Evolutionary conservation across 768 basidiomycete species (phyloP).

Genomic region (Hygrophoropsis aurantiaca): DNA sequence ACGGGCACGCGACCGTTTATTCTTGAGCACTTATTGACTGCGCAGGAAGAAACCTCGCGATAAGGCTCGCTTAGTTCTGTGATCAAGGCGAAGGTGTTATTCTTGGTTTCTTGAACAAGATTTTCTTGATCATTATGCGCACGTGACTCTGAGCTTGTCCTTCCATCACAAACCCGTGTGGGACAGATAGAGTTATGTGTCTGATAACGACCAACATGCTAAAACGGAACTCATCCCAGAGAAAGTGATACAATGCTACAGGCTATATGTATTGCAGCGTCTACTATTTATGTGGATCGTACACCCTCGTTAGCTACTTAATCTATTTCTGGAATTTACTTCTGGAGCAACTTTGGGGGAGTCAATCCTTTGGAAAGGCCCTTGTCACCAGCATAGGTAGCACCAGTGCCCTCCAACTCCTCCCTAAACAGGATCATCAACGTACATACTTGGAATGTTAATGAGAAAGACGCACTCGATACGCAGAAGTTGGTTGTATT

Average conservation of each 20-base stretch:
- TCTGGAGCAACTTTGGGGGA: conserved; percentile 72
- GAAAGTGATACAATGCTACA: not conserved
- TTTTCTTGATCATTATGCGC: too few relatives aligned
- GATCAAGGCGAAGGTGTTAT: too few relatives aligned
- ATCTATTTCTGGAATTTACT: conserved; percentile 35
- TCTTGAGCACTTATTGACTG: too few relatives aligned
- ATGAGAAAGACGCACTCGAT: conserved; percentile 65
- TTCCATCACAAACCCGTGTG: too few relatives aligned
- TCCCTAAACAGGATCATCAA: conserved; percentile 46
- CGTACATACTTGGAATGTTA: conserved; percentile 10
- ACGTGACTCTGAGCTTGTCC: too few relatives aligned
- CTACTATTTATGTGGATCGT: conserved; percentile 22
- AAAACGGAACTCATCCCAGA: not conserved
- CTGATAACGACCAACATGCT: too few relatives aligned
- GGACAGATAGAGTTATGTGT: too few relatives aligned
- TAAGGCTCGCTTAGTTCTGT: too few relatives aligned
- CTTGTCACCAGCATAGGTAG: conserved; percentile 72
- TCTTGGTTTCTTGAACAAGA: too few relatives aligned
- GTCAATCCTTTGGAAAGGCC: conserved; percentile 77
- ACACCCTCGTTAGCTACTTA: conserved; percentile 19
- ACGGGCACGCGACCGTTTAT: too few relatives aligned
- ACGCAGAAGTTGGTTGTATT: conserved; percentile 88
- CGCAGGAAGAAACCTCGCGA: too few relatives aligned
- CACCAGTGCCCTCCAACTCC: conserved; percentile 65
- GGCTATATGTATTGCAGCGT: conserved; percentile 1